Evolutionary conservation across 352 stramenopile species (phyloP), one percentile per base, ranked within the genome.

Genomic region (Bremia lactucae): DNA sequence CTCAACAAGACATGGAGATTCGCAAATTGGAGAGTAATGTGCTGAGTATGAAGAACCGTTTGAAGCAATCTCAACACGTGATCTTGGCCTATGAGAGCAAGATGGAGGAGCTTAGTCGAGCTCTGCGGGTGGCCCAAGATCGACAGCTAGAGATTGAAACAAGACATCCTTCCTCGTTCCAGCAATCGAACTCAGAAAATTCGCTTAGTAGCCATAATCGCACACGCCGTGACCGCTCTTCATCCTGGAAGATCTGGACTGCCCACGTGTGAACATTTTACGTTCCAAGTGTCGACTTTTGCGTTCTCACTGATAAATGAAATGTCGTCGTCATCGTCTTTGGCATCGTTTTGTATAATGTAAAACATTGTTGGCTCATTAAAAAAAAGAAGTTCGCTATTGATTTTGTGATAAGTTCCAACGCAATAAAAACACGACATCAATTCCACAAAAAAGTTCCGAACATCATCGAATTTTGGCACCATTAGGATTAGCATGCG

Each of bases 31-130:
- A 87, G 42, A 49, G 66, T 41, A 83, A 75, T 28, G 65, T 82
- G 49, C 38, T 87, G 23, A 59, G 43, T 49, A 82, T 87, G 70
- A 74, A 79, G 53, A 80, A 47, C 35, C 70, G 73, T 11, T 48
- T 83, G 42, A 70, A 42, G 18, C 68, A 80, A 55, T 76, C 71
- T 10, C 70, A 86, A 59, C 68, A 68, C 26, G 57, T 72, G 44
- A 75, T 83, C 16, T 45, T 86, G 42, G 62, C 66, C 15, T 87
- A 87, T 59, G 70, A 87, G 45, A 51, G 59, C 39, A 87, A 83
- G 56, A 65, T 87, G 59, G 73, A 87, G 44, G 68, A 87, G 64
- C 62, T 87, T 18, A 87, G 59, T 46, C 42, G 56, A 0, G 57
- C 72, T 23, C 55, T 87, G 22, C 65, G 72, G 6, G 70, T 77